Percentiles rank a stretch among this genome's conserved stretches.
Conservation (phyloP, 2,329 filamentous ascomycete species). For the Sclerotinia borealis region DNA sequence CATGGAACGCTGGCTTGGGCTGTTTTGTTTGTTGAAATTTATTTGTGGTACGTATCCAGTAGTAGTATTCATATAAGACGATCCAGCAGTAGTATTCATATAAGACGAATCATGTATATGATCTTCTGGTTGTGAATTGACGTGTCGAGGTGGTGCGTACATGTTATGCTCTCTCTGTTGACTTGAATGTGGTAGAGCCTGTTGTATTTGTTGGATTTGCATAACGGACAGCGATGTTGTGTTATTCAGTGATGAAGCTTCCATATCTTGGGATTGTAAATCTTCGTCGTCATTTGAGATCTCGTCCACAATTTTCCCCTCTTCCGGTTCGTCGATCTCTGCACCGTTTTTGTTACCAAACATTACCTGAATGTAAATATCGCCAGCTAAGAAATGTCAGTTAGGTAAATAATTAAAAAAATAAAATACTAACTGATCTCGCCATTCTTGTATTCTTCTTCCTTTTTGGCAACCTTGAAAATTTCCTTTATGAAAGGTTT, state of each 20-base stretch:
- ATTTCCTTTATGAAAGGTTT: conserved; percentile 52
- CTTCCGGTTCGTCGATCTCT: conserved; percentile 20
- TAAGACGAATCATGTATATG: neutral
- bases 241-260: conserved; percentile 19
- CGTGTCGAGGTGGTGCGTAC: conserved; percentile 6
- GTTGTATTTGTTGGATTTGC: conserved; percentile 11
- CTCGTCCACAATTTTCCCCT: conserved; percentile 14
- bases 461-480: conserved; percentile 52
- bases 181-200: neutral
- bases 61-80: conserved; percentile 5
- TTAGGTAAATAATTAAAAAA: no score
- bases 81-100: conserved; percentile 3
- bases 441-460: conserved; percentile 50
- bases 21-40: conserved; percentile 17
- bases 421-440: conserved; percentile 46
- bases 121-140: neutral
- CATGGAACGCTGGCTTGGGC: conserved; percentile 15
- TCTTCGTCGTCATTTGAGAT: conserved; percentile 29
- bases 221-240: neutral
- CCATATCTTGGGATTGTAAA: conserved; percentile 19
- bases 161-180: conserved; percentile 17
- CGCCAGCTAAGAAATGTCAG: conserved; percentile 15
- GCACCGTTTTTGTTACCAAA: conserved; percentile 17
- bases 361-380: conserved; percentile 20
- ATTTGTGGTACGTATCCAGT: neutral